Base-by-base conservation (phyloP, 148 eudicot species). In the Rhododendron ovatum region DNA sequence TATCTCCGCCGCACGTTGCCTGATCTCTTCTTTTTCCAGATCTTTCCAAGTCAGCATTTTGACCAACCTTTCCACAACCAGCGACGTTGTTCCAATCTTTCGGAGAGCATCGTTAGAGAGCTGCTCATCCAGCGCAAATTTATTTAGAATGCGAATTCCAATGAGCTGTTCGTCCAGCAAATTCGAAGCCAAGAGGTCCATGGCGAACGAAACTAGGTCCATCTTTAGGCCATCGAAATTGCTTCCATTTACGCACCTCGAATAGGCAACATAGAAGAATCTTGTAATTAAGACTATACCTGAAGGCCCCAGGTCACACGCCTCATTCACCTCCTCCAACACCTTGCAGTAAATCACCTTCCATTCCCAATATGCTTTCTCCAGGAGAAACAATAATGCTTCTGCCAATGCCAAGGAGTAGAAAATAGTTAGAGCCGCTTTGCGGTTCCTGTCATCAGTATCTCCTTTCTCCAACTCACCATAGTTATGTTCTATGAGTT, bases 21-120 rank as follows among this genome's bases (percentile, higher is more conserved):
- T 91, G 55, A 93, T 94, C 88, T 94, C 93, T 88, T 94, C 94
- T 82, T 93, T 92, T 78, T 89, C 88, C 8, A 86, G 85, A 76
- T 92, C 93, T 82, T 93, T 94, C 98, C 98, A 94, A 80, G 93
- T 96, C 83, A 96, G 82, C 92, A 96, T 96, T 82, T 94, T 95
- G 0, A 96, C 93, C 76, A 96, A 84, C 87, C 98, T 91, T 82
- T 95, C 98, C 67, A 93, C 91, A 22, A 90, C 92, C 1, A 92
- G 35, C 15, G 83, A 83, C 14, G 88, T 88, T 26, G 87, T 89
- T 88, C 98, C 98, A 28, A 96, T 90, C 86, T 93, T 95, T 86
- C 92, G 94, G 81, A 96, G 90, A 1, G 98, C 91, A 48, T 95
- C 95, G 0, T 92, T 86, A n/a, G 92, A 88, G 48, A 92, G 93